Evolutionary conservation across 257 asterid genomes (phyloP).

Genomic region (Solanum bulbocastanum): DNA sequence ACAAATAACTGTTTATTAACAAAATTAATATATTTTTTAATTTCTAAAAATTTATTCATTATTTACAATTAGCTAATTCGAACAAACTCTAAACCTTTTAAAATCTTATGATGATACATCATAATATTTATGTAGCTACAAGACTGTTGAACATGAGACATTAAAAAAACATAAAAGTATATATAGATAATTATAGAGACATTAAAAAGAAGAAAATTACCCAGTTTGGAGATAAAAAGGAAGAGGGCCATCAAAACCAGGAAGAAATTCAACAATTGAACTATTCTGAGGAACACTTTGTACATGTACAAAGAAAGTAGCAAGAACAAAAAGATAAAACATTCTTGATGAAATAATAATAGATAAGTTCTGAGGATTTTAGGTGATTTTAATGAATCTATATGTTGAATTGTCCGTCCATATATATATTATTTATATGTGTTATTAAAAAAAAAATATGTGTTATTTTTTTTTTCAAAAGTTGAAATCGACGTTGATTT

Average conservation of each 20-base stretch:
- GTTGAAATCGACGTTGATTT: not conserved
- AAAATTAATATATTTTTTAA: not conserved
- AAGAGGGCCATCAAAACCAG: conserved; percentile 4
- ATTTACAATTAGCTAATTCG: not conserved
- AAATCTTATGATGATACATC: not conserved
- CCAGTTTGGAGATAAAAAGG: conserved; percentile 3
- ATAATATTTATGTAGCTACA: no score
- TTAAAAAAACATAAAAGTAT: no score
- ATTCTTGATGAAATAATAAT: not conserved
- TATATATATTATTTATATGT: no score
- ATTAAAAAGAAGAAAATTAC: not conserved
- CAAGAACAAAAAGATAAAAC: not conserved
- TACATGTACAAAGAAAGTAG: not conserved
- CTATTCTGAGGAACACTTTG: not conserved
- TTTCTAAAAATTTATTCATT: not conserved
- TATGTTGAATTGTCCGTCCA: not conserved
- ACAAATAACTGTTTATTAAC: no score
- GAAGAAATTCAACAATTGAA: not conserved
- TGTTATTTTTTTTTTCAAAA: not conserved
- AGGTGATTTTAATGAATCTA: not conserved
- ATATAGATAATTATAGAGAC: not conserved
- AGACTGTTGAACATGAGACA: not conserved
- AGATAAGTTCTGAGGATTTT: not conserved
- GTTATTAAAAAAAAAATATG: not conserved
- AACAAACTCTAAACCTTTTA: not conserved